Evolutionary conservation across 2,329 filamentous ascomycete genomes (phyloP).

Genomic region (Chaetomiaceae sp.): DNA sequence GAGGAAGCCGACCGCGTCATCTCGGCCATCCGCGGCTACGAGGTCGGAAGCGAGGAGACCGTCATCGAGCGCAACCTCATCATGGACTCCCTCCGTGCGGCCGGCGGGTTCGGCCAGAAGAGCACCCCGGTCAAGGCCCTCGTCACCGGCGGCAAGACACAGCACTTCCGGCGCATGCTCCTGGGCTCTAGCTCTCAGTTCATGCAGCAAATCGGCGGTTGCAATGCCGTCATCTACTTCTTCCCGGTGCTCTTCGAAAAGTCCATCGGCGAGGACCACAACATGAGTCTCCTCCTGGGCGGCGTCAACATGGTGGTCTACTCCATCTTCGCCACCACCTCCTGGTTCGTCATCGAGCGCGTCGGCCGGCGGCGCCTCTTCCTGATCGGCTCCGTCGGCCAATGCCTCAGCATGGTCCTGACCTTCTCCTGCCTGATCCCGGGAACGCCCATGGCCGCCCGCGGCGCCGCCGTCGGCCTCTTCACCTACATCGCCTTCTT

Average conservation of each 20-base stretch:
- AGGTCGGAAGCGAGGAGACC: slow-evolving; percentile 53
- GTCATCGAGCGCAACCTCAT: slow-evolving; percentile 56
- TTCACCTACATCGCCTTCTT: slow-evolving; percentile 62
- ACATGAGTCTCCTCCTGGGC: slow-evolving; percentile 51
- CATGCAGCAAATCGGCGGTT: slow-evolving; percentile 59
- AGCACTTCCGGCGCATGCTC: slow-evolving; percentile 61
- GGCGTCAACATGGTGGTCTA: slow-evolving; percentile 56
- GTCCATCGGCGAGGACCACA: slow-evolving; percentile 38
- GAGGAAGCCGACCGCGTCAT: slow-evolving; percentile 36
- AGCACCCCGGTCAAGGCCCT: slow-evolving; percentile 49
- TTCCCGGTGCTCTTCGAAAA: slow-evolving; percentile 54
- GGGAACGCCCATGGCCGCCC: slow-evolving; percentile 31
- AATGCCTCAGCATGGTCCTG: slow-evolving; percentile 58
- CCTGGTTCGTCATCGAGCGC: slow-evolving; percentile 46
- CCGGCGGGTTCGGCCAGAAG: slow-evolving; percentile 42
- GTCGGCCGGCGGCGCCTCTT: slow-evolving; percentile 59
- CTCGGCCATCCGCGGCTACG: slow-evolving; percentile 37
- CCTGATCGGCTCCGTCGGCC: slow-evolving; percentile 58
- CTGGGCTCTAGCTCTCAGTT: slow-evolving; percentile 56
- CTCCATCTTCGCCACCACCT: slow-evolving; percentile 54
- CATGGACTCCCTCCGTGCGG: slow-evolving; percentile 58
- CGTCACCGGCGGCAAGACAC: slow-evolving; percentile 58
- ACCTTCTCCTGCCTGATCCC: slow-evolving; percentile 35
- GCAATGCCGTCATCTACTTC: slow-evolving; percentile 59
- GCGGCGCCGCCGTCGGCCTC: slow-evolving; percentile 44